Conservation (phyloP, 2,329 filamentous ascomycete species). For the Pezicula neosporulosa region DNA sequence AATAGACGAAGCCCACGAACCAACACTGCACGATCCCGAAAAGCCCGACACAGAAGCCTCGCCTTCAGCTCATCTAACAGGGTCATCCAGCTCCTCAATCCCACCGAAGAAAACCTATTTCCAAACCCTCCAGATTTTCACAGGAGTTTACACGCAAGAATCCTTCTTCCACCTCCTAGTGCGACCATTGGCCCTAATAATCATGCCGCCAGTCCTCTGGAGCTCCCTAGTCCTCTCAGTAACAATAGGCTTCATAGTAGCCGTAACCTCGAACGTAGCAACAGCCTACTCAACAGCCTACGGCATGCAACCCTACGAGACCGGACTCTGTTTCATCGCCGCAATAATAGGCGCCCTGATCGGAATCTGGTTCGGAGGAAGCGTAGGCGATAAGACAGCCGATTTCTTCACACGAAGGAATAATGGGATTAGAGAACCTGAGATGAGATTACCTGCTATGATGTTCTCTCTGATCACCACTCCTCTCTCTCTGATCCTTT, state of each 20-base stretch:
- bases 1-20: conserved; percentile 20
- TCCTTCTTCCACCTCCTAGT: conserved; percentile 36
- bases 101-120: conserved; percentile 12
- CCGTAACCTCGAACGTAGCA: conserved; percentile 50
- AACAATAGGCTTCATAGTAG: conserved; percentile 37
- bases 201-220: conserved; percentile 21
- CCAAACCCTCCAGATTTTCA: conserved; percentile 10
- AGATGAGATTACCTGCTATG: conserved; percentile 56
- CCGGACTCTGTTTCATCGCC: conserved; percentile 16
- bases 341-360: conserved; percentile 14
- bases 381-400: conserved; percentile 16
- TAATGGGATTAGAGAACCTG: conserved; percentile 52
- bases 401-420: conserved; percentile 46
- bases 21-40: background rate
- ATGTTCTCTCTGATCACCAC: conserved; percentile 47
- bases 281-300: conserved; percentile 40
- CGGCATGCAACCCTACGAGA: conserved; percentile 35
- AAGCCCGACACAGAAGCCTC: background rate
- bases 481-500: conserved; percentile 41
- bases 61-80: background rate
- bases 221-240: conserved; percentile 32
- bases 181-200: conserved; percentile 37
- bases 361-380: conserved; percentile 13
- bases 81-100: background rate
- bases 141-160: conserved; percentile 16